Percentiles rank a stretch among this genome's conserved stretches.
These are phyloP conservation scores for Biscogniauxia marginata DNA, from an alignment of 2,329 filamentous ascomycete genomes.

Conservation along the genomic window DNA sequence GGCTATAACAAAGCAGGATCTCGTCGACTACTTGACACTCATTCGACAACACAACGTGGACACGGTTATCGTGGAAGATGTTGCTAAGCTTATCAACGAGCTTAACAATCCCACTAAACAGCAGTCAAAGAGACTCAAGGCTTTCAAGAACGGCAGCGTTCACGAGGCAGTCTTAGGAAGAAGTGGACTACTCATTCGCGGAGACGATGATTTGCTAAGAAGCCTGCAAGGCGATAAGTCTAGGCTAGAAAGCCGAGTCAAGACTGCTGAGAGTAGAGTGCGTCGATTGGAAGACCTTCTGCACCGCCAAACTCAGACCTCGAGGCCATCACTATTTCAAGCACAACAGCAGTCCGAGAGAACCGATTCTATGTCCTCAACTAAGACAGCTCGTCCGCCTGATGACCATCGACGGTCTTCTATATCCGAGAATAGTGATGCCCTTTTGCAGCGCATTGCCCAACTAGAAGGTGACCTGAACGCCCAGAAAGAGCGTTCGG, in stretches of 20 bases:
- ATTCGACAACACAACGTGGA: constrained; percentile 67
- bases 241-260: constrained; percentile 70
- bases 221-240: constrained; percentile 81
- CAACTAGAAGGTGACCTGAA: constrained; percentile 77
- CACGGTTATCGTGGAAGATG: constrained; percentile 64
- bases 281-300: constrained; percentile 88
- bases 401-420: constrained; percentile 47
- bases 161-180: constrained; percentile 87
- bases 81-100: constrained; percentile 75
- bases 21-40: constrained; percentile 69
- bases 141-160: constrained; percentile 94
- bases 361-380: constrained; percentile 48
- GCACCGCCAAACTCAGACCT: constrained; percentile 72
- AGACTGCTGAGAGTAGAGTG: constrained; percentile 84
- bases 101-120: constrained; percentile 80
- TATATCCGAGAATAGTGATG: constrained; percentile 45
- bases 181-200: constrained; percentile 79
- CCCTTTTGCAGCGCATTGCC: constrained; percentile 47
- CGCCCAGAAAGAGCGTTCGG: constrained; percentile 67
- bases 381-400: constrained; percentile 40
- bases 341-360: constrained; percentile 47
- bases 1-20: constrained; percentile 68
- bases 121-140: constrained; percentile 82
- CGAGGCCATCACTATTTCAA: constrained; percentile 56
- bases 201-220: constrained; percentile 78